Evolutionary conservation across 2,329 filamentous ascomycete genomes (phyloP), one percentile per base, ranked within the genome.

Genomic region (Fusarium sp.): DNA sequence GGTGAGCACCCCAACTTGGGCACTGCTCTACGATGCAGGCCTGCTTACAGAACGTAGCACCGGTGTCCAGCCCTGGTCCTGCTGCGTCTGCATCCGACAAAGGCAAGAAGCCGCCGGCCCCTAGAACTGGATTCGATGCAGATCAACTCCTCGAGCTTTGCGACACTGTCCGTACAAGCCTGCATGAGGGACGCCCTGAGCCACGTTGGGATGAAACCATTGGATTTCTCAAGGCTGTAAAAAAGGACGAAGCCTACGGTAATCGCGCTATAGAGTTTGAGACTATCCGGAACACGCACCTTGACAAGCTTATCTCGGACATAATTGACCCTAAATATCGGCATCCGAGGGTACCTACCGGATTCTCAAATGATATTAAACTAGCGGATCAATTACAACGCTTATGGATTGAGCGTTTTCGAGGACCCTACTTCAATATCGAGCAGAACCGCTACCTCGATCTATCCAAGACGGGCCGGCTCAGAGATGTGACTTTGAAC

Each of bases 231-330:
- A 73, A 80, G 14, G 75, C 77, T 2, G 76, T 80, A 2, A 64
- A 82, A 15, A 76, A 75, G 42, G 80, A 82, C 40, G 84, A 85
- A 62, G 75, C 73, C 17, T 70, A 74, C 14, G 70, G 70, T 6
- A 67, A 71, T 15, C 77, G 79, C 5, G 71, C 67, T 7, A 69
- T 86, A 31, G 76, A 78, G 9, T 76, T 85, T 38, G 76, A 77
- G 46, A 80, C 77, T 5, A 80, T 87, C 56, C 73, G 76, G 42
- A 66, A 76, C 17, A 73, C 80, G 3, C 77, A 76, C 13, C 76
- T 86, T 7, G 80, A 84, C 62, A 85, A 84, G 62, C 69, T 87
- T 3, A 65, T 85, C n/a, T 70, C 75, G 19, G 83, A 85, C 19
- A 77, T 82, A 11, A 68, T 80, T 24, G 76, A 78, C 38, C 73